phyloP scores from a whole-genome alignment of 257 asterid species.

The Echites panduratus region DNA sequence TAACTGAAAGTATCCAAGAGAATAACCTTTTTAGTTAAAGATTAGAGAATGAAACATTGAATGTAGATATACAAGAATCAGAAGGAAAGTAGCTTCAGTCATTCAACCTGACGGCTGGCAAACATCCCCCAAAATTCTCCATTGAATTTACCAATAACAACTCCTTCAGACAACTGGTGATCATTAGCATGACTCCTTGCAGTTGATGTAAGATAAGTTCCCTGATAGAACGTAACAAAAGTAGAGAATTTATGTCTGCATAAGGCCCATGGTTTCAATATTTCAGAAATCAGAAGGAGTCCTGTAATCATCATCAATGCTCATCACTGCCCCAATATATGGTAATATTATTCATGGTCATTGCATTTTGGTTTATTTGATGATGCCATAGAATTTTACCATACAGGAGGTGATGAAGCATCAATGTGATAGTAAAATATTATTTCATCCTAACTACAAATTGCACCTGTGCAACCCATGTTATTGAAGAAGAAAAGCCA shows the following conservation, averaged over 20 bases:
- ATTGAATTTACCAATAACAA: constrained; percentile 73
- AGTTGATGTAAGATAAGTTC: constrained; percentile 81
- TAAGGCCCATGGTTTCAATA: constrained; percentile 1
- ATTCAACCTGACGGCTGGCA: constrained; percentile 83
- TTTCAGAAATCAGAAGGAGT: neutral
- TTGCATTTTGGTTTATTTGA: neutral
- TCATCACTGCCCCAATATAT: neutral
- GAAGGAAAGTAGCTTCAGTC: neutral
- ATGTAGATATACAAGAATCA: constrained; percentile 4
- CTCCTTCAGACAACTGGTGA: constrained; percentile 53
- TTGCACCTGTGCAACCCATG: constrained; percentile 94
- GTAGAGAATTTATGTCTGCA: neutral
- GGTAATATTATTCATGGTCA: neutral
- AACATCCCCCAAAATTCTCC: constrained; percentile 87
- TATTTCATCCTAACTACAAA: neutral
- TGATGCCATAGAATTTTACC: neutral
- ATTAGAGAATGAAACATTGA: neutral
- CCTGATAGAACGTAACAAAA: constrained; percentile 37
- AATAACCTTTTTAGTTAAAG: neutral
- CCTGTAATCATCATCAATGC: neutral
- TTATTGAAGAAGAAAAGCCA: constrained; percentile 88
- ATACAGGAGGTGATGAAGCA: neutral
- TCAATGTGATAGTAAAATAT: neutral
- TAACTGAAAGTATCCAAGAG: constrained; percentile 49
- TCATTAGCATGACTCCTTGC: constrained; percentile 71